These are phyloP conservation scores for Ascodesmis nigricans DNA, from an alignment of 495 filamentous ascomycete genomes.

Conservation along the genomic window DNA sequence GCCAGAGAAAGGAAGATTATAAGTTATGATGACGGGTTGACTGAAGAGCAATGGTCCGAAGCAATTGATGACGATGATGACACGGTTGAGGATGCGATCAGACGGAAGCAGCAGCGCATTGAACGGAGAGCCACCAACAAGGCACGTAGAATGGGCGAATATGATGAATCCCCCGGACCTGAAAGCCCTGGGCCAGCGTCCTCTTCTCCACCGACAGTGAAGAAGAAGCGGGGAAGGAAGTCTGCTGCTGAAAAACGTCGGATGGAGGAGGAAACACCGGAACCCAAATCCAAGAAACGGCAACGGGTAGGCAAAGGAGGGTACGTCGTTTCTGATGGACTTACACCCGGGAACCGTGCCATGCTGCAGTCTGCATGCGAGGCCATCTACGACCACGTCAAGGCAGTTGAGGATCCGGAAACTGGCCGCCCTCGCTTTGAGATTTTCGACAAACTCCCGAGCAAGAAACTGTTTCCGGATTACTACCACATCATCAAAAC, in stretches of 20 bases:
- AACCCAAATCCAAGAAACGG: slow-evolving; percentile 7
- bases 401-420: slow-evolving; percentile 41
- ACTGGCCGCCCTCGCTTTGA: slow-evolving; percentile 61
- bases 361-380: slow-evolving; percentile 54
- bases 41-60: slow-evolving; percentile 86
- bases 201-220: slow-evolving; percentile 9
- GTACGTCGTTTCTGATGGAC: slow-evolving; percentile 21
- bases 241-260: slow-evolving; percentile 51
- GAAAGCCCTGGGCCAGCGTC: slow-evolving; percentile 15
- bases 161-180: slow-evolving; percentile 11
- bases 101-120: slow-evolving; percentile 65
- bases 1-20: slow-evolving; percentile 82
- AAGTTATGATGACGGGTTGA: slow-evolving; percentile 90
- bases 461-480: slow-evolving; percentile 69
- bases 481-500: slow-evolving; percentile 84
- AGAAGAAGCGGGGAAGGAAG: slow-evolving; percentile 59
- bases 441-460: slow-evolving; percentile 76
- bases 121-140: slow-evolving; percentile 50
- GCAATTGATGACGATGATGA: slow-evolving; percentile 94
- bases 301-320: slow-evolving; percentile 16
- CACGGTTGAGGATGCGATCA: slow-evolving; percentile 74
- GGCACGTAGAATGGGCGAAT: slow-evolving; percentile 12
- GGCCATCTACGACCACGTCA: slow-evolving; percentile 51
- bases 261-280: slow-evolving; percentile 9
- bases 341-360: slow-evolving; percentile 31